These are phyloP conservation scores for Gnetum montanum DNA, from an alignment of 75 land plant species.

Conservation along the genomic window DNA sequence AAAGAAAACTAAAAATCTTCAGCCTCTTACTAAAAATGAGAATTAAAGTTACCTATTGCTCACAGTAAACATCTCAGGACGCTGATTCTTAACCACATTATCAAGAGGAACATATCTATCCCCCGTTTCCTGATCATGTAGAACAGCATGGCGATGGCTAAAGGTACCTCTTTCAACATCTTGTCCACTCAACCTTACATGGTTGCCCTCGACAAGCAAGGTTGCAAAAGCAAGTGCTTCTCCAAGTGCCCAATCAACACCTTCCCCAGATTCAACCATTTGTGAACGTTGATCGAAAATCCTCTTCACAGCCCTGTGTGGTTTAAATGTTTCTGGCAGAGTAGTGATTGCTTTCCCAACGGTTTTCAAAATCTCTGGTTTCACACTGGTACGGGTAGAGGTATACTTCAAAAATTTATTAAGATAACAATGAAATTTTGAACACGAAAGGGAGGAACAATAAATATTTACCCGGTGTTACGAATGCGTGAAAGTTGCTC, in stretches of 20 bases:
- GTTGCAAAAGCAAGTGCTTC: constrained; percentile 99
- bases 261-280: constrained; percentile 92
- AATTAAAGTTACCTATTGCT: constrained; percentile 99
- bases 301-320: constrained; percentile 77
- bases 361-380: constrained; percentile 78
- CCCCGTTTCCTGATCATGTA: constrained; percentile 91
- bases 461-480: constrained; percentile 71
- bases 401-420: neutral
- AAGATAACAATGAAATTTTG: neutral
- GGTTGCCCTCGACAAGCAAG: constrained; percentile 82
- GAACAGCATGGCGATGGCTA: constrained; percentile 86
- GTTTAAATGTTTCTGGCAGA: constrained; percentile 73
- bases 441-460: too few relatives aligned
- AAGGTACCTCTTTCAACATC: constrained; percentile 98
- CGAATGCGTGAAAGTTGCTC: constrained; percentile 86
- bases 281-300: constrained; percentile 72
- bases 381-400: constrained; percentile 58
- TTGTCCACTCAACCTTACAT: constrained; percentile 95
- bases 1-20: neutral
- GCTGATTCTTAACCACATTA: constrained; percentile 70
- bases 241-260: constrained; percentile 90
- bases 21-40: too few relatives aligned
- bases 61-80: constrained; percentile 91
- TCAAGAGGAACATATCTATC: constrained; percentile 76
- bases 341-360: constrained; percentile 91